phyloP scores from a whole-genome alignment of 192 early-diverging fungal species.

The Cetraspora pellucida region DNA sequence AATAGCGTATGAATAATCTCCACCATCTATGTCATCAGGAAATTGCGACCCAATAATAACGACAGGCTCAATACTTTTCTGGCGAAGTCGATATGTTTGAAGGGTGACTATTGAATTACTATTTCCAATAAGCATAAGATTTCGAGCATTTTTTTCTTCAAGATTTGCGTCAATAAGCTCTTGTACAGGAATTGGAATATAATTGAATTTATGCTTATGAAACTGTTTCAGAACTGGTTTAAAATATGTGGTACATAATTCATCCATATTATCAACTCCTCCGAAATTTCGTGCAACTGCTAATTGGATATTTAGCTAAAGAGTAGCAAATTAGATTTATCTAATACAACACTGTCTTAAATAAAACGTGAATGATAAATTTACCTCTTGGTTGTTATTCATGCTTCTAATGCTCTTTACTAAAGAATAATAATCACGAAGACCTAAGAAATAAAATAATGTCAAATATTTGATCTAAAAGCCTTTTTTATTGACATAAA shows the following conservation, averaged over 20 bases:
- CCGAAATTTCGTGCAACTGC: slow-evolving; percentile 35
- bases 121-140: slow-evolving; percentile 33
- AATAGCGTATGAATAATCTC: slow-evolving; percentile 9
- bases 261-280: neutral
- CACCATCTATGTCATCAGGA: slow-evolving; percentile 23
- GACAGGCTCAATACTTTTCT: neutral
- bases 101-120: slow-evolving; percentile 27
- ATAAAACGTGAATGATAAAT: too few species aligned
- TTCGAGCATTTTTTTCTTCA: slow-evolving; percentile 5
- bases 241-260: slow-evolving; percentile 6
- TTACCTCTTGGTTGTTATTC: neutral
- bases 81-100: neutral
- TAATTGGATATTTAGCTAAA: slow-evolving; percentile 7
- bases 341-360: too few species aligned
- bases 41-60: slow-evolving; percentile 29
- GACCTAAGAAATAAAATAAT: neutral
- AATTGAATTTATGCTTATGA: neutral
- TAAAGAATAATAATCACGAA: slow-evolving; percentile 13
- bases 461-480: too few species aligned
- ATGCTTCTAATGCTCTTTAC: neutral
- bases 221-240: neutral
- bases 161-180: slow-evolving; percentile 21
- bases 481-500: too few species aligned
- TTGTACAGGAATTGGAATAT: slow-evolving; percentile 1
- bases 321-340: too few species aligned